These are phyloP conservation scores for Crucibulum parvulum DNA, from an alignment of 1,284 basidiomycete species.

Conservation along the genomic window DNA sequence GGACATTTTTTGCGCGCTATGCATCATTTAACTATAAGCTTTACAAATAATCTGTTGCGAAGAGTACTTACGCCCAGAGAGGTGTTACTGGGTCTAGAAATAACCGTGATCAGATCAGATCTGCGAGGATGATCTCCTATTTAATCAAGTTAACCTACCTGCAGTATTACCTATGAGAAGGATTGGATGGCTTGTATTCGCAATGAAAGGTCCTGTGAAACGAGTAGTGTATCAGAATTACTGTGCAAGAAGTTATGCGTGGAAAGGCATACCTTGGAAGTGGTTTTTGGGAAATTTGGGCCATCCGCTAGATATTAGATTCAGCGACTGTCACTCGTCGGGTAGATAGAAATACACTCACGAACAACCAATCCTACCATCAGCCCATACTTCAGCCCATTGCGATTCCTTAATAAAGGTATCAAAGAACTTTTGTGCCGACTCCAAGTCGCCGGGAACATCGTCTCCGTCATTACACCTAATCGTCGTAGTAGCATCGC, in stretches of 20 bases:
- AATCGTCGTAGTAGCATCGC: not conserved
- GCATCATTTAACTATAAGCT: not conserved
- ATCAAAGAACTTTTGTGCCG: not conserved
- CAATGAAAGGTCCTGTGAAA: not conserved
- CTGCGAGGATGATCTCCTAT: too few relatives aligned
- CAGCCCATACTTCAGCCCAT: not conserved
- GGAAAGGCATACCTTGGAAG: not conserved
- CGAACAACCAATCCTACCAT: not conserved
- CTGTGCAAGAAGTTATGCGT: not conserved
- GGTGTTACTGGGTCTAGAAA: not conserved
- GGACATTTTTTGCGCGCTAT: not conserved
- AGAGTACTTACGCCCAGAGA: not conserved
- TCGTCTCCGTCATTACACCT: not conserved
- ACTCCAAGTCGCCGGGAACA: not conserved
- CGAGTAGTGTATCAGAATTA: not conserved
- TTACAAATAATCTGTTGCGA: not conserved
- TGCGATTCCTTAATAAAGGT: not conserved
- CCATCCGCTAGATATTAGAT: not conserved
- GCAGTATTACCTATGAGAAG: constrained; percentile 2
- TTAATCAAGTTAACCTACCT: not conserved
- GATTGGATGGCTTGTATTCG: not conserved
- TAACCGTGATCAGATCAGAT: not conserved
- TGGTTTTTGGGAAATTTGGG: not conserved
- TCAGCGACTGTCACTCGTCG: not conserved
- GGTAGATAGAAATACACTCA: not conserved